Base-by-base conservation (phyloP, 495 filamentous ascomycete genomes). In the Trichocladium antarcticum region DNA sequence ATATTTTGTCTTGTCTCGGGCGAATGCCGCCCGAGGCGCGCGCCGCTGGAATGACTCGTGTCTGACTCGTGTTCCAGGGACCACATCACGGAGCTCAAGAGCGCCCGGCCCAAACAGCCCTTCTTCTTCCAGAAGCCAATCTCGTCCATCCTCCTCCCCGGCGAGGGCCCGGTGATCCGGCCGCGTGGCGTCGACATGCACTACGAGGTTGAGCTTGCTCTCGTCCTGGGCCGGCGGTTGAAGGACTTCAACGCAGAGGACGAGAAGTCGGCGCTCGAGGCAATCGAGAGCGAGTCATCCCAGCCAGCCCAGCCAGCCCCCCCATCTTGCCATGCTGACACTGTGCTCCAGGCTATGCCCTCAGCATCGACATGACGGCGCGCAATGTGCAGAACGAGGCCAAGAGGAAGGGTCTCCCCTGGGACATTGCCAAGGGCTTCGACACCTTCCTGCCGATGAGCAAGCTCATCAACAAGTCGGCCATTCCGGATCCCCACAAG, bases 101-200 rank as follows among this genome's bases (percentile, higher is more conserved):
- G 81, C 66, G 71, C 75, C 47, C 74, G 78, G 37, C 89, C 92
- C 47, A 87, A 85, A 65, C 85, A 93, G 62, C 92, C 93, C 6
- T 96, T 99, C 70, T 99, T 94, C 81, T 99, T 99, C 79, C 77
- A 95, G 51, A 99, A 99, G 75, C 93, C 92, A 6, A 62, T 87
- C 0, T 80, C 81, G 45, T 81, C 87, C 15, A 82, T 99, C 53
- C 77, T 95, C 1, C 74, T 81, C 14, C 89, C 89, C 2, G 72
- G 74, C 34, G 72, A 74, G 22, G 89, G 93, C 5, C 84, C 89
- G n/a, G 80, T 95, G 32, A 78, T 94, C 45, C 78, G 81, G 34
- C 92, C 92, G 15, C 74, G 68, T 49, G 90, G 89, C 51, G 81
- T 87, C 34, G 83, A 79, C 45, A 72, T 95, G 37, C 90, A 97